Conservation (phyloP, 805 yeast genomes). For the Cyberlindnera japonica region DNA sequence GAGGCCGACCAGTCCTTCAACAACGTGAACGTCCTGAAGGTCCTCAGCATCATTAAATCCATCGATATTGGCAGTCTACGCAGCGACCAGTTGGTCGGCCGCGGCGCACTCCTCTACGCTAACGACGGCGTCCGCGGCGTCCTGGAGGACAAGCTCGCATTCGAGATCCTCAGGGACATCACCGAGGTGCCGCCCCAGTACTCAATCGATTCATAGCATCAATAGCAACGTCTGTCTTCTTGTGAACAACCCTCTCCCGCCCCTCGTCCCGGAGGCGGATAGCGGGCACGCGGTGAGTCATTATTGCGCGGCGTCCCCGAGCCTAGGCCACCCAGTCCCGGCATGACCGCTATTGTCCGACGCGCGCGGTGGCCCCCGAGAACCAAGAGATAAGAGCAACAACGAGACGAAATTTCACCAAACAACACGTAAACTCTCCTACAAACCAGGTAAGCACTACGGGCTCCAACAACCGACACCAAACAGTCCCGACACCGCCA, state of each 20-base stretch:
- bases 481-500: too few species aligned
- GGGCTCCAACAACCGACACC: too few species aligned
- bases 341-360: too few species aligned
- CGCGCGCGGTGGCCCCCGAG: not conserved
- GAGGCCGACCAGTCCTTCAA: conserved; percentile 2
- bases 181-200: conserved; percentile 7
- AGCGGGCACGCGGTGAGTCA: too few species aligned
- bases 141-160: conserved; percentile 9
- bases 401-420: not conserved
- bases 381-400: too few species aligned
- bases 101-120: conserved; percentile 4
- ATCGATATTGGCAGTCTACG: conserved; percentile 3
- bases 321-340: too few species aligned
- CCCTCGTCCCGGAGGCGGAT: too few species aligned
- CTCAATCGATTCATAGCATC: not conserved
- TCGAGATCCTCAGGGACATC: conserved; percentile 11
- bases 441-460: too few species aligned
- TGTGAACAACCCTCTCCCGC: too few species aligned
- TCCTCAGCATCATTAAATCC: conserved; percentile 5
- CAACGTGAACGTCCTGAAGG: conserved; percentile 4
- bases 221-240: too few species aligned
- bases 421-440: too few species aligned
- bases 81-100: not conserved
- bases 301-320: too few species aligned
- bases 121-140: conserved; percentile 10